Evolutionary conservation across 75 land plant genomes (phyloP), one percentile per base, ranked within the genome.

Genomic region (Pinus taeda): DNA sequence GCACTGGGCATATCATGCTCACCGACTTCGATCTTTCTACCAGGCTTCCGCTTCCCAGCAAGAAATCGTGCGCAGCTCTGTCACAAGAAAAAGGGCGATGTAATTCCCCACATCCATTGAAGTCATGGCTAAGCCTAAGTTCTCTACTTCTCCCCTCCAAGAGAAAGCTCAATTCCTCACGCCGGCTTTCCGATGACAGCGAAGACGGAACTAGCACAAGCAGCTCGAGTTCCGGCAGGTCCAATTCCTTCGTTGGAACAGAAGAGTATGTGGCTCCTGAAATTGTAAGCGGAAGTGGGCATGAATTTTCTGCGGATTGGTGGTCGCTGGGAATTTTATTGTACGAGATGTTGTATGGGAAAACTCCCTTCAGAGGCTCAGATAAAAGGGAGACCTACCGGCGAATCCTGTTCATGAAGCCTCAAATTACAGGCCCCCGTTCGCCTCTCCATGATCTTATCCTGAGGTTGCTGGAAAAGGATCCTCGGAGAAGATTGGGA

Each of bases 11-110:
- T 80, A 76, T 90, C 60, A 82, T 79, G 29, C 84, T 92, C 76
- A 84, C 94, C 33, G 94, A 92, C 79, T 92, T 92, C 80, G 95
- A 92, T 76, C 93, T 92, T 60, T 92, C 93, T 56, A 80, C 85
- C 6, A 73, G 20, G 61, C 79, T 91, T 55, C 29, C 53, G 33
- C 80, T 66, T 24, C 62, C 49, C 67, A 18, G 78, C 74, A 65
- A 65, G 6, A 20, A 33, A 65, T 65, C 69, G 5, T 37, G 18
- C 2, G 7, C 37, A 8, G 9, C 2, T 49, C 18, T 15, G n/a
- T 24, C 65, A 62, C n/a, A 29, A 65, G 20, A 65, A 37, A 12
- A 14, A 20, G 7, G 8, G n/a, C 49, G 36, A 12, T 12, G 42
- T 11, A 9, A 39, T n/a, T 69, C 53, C 22, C 1, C n/a, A 9